Base-by-base conservation (phyloP, 805 yeast genomes). In the Metschnikowia matae region DNA sequence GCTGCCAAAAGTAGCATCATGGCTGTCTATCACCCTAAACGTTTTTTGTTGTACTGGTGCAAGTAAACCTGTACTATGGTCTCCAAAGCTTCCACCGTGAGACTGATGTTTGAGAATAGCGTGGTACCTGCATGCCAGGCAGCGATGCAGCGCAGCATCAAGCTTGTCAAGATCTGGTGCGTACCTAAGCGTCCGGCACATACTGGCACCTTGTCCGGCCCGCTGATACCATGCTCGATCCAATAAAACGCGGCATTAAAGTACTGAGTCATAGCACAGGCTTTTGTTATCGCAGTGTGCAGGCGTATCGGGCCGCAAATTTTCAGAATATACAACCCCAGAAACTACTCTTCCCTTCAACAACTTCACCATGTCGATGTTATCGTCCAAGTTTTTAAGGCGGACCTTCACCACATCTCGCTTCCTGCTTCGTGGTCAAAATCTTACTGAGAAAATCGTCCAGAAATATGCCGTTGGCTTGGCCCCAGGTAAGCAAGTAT, bases 381-480 rank as follows among this genome's bases (percentile, higher is more conserved):
- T 49, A 44, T 23, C 46, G 32, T 44, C 46, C 40, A 46, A 42
- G 39, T 40, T 48, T n/a, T 47, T 48, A 44, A 42, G 43, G 44
- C 43, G 52, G 53, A 14, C 46, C 45, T 36, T 59, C 55, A 31
- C 59, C 58, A 10, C 67, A 37, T 48, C 60, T 6, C 52, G 55
- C 17, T 37, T 44, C 17, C 52, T 48, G 20, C 48, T 41, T 21
- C 55, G 73, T 40, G 84, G 84, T 18, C 99, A 94, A 70, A 94
- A 91, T 62, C 69, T 92, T 61, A 91, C 97, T 21, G 99, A 94
- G 71, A 94, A 94, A 71, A 89, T 95, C 53, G 97, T 90, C 10
- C 99, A 94, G 66, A 81, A 80, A 62, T 92, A 88, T 65, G 95
- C 98, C 3, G 96, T 91, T 10, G 96, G 92, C 3, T 67, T 89